Conservation (phyloP, 331 rosid species). For the Dryas integrifolia region DNA sequence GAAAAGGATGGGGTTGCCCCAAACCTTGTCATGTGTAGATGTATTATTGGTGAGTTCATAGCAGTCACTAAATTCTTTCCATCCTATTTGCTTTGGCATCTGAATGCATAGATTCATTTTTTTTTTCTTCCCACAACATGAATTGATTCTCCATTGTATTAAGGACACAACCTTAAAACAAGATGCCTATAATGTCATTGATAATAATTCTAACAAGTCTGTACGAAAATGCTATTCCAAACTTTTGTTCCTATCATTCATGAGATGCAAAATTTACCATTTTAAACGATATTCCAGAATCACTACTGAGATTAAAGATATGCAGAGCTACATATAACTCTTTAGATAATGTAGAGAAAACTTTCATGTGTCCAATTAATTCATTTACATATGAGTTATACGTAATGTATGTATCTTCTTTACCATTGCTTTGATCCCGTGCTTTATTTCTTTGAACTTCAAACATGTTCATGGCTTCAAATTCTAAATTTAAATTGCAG, state of each 20-base stretch:
- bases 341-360: too few species aligned
- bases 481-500: neutral
- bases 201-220: neutral
- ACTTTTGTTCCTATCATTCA: neutral
- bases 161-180: neutral
- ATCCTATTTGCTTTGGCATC: conserved; percentile 12
- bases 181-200: neutral
- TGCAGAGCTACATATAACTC: neutral
- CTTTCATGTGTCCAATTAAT: neutral
- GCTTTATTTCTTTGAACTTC: conserved; percentile 1
- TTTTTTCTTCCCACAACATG: neutral
- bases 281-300: neutral
- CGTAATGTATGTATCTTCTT: neutral
- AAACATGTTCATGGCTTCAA: neutral
- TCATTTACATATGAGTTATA: neutral
- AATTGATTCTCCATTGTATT: neutral
- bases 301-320: neutral
- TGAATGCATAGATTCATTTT: neutral
- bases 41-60: conserved; percentile 69
- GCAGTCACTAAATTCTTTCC: conserved; percentile 2
- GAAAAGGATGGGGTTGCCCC: conserved; percentile 63
- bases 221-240: neutral
- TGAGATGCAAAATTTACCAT: neutral
- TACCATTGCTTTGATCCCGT: neutral
- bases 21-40: conserved; percentile 56